Evolutionary conservation across 257 asterid genomes (phyloP), one percentile per base, ranked within the genome.

Genomic region (Ophiorrhiza pumila): DNA sequence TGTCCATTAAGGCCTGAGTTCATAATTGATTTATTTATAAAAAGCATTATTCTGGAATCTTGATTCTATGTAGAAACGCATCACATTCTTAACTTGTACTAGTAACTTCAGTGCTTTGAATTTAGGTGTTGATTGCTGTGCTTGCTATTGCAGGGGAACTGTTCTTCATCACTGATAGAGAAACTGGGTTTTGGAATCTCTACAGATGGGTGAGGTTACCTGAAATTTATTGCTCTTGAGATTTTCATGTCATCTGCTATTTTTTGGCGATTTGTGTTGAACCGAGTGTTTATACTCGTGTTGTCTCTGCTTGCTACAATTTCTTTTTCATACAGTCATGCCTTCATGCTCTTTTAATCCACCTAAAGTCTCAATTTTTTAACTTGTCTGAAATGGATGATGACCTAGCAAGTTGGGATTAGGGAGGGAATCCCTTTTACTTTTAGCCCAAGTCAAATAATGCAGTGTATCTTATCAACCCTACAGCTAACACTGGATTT

Each of bases 151-250:
- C 96, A 94, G 99, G 99, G 68, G 98, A 94, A 77, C 89, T 91
- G 78, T 94, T 80, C 87, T 94, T 91, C 81, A 77, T 94, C 73
- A 94, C 91, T 71, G 99, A 94, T 80, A 86, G 99, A 74, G 83
- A 81, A 57, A 84, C 80, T 81, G 99, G 99, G 71, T 94, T 91
- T 77, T 94, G 99, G 99, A 94, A 94, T 83, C 87, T 94, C 87
- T 81, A 87, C 87, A 87, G 74, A 91, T 94, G 99, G 99, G 99
- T 91, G 84, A 76, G 76, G 65, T 75, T 76, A 52, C 78, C 12
- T 35, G 41, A 62, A 52, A 13, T 27, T 39, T 25, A 15, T 45
- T 17, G 22, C 17, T 49, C 43, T 20, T 63, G 11, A 41, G 27
- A 53, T 65, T 73, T 75, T 66, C 76, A 23, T 60, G 29, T 35